Conservation (phyloP, 345 rosid genomes). For the Linum lewisii region DNA sequence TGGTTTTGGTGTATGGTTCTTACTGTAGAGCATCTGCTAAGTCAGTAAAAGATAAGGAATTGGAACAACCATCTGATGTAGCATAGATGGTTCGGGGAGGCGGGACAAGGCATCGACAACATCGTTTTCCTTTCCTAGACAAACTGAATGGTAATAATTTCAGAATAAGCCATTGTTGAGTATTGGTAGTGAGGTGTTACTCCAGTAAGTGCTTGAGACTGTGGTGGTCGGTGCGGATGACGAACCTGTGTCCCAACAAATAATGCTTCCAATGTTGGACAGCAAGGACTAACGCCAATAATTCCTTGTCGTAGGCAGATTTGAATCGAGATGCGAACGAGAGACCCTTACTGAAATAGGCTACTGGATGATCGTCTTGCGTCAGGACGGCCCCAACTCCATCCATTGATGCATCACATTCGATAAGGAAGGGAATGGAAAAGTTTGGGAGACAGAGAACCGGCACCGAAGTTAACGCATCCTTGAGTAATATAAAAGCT, state of each 20-base stretch:
- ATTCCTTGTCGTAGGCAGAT: background rate
- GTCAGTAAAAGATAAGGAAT: too few relatives aligned
- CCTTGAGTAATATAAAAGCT: background rate
- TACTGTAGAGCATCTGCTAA: too few relatives aligned
- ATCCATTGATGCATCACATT: background rate
- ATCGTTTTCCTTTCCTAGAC: conserved; percentile 4
- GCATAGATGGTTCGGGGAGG: too few relatives aligned
- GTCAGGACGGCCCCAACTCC: background rate
- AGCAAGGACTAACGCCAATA: background rate
- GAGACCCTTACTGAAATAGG: background rate
- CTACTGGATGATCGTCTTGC: background rate
- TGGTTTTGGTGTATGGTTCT: background rate
- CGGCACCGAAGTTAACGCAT: background rate
- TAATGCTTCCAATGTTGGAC: background rate
- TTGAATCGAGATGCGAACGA: background rate
- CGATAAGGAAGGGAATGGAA: background rate
- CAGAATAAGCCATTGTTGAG: background rate
- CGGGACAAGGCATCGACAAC: too few relatives aligned
- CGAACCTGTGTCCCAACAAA: background rate
- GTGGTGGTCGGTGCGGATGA: background rate
- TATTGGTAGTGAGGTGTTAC: background rate
- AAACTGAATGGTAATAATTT: too few relatives aligned
- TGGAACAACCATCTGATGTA: too few relatives aligned
- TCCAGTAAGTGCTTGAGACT: background rate
- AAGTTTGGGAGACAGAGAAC: background rate